Base-by-base conservation (phyloP, 495 filamentous ascomycete genomes). In the Chaetomidium leptoderma region DNA sequence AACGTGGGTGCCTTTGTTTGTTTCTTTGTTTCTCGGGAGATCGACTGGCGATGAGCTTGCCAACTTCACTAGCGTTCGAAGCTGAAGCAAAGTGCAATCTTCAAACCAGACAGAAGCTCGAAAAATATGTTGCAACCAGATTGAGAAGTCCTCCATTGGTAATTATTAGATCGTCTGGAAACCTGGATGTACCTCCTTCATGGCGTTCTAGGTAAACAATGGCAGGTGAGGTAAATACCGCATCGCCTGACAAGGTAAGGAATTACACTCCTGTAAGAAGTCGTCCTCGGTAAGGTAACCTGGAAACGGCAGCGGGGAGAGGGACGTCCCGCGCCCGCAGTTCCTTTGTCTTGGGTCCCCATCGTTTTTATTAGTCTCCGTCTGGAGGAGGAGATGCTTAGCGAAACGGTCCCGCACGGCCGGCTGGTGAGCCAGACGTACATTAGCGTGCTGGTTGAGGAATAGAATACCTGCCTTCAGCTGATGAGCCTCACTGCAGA, bases 251-350 rank as follows among this genome's bases (percentile, higher is more conserved):
- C 8, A 4, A 35, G 32, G 32, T 35, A 35, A 4, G 32, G 7
- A 2, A 35, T 35, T 9, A 13, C 32, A 9, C 32, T 35, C 24
- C 27, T 10, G 10, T 14, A 49, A 26, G 6, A 1, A 2, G 17
- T 3, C 1, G 6, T 10, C n/a, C 11, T 10, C 11, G 46, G 46
- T n/a, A 49, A n/a, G n/a, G n/a, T n/a, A n/a, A n/a, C n/a, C n/a
- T n/a, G n/a, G n/a, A n/a, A n/a, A n/a, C n/a, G n/a, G n/a, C 46
- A n/a, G 46, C 35, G 29, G 49, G 49, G 32, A 58, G 36, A 53
- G 62, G 62, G 56, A 61, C 62, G 58, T 61, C 58, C 58, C 58
- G 62, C 51, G 35, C 35, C 33, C 55, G 33, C 62, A 57, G 49
- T 44, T 51, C 49, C 62, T 48, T 49, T 47, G 44, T 42, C 42